Base-by-base conservation (phyloP, 257 asterid genomes). In the Solanum clarkiae region DNA sequence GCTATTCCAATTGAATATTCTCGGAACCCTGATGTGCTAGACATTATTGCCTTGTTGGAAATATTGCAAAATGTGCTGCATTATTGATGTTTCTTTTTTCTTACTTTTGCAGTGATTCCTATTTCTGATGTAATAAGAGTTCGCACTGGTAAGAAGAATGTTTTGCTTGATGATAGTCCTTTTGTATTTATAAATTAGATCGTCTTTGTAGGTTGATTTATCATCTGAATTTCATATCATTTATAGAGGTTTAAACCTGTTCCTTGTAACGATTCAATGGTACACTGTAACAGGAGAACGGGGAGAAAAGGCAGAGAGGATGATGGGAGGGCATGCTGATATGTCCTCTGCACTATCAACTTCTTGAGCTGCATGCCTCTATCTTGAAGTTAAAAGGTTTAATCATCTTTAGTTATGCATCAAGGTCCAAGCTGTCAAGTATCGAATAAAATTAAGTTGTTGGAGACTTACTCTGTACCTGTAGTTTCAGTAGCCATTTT, bases 281-380 rank as follows among this genome's bases (percentile, higher is more conserved):
- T 20, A 40, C 6, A 12, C 51, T 75, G 14, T 84, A 82, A 60
- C 91, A 96, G 99, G 99, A 26, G 98, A 96, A 90, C 92, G 99
- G 42, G 99, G 98, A 85, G 95, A 90, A 83, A 84, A 84, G 86
- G 99, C 93, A 8, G 98, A 94, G 90, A 94, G 98, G 92, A 96
- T 96, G 98, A 84, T 83, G 84, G 99, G 98, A 15, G 99, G 98
- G 66, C 88, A 94, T 40, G 84, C 94, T 36, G 99, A 96, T 77
- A 92, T 96, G 94, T 84, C 68, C 84, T 65, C 95, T 60, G n/a
- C 54, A 13, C 40, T 53, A 55, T 29, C 86, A 26, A 84, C 80
- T 44, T 72, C 60, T 55, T 70, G 75, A 45, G 70, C 82, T 54
- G 45, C 72, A 65, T 29, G 13, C 45, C 62, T 69, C 45, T 75